Evolutionary conservation across 805 yeast species (phyloP).

Genomic region (Ogataea angusta): DNA sequence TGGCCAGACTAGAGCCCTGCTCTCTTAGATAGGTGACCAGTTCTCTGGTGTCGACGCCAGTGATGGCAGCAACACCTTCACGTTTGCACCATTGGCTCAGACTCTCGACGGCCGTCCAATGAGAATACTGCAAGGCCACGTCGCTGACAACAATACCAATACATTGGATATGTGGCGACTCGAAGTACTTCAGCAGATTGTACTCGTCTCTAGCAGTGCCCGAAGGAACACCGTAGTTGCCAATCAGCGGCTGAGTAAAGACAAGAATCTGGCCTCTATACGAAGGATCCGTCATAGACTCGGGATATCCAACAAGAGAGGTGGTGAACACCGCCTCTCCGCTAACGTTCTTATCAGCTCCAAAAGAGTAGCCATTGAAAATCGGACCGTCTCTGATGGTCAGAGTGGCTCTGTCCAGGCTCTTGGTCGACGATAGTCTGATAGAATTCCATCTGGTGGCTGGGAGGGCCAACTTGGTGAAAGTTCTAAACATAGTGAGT

Average conservation of each 20-base stretch:
- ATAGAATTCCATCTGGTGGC: conserved; percentile 12
- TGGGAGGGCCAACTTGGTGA: conserved; percentile 7
- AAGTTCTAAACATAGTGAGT: conserved; percentile 8
- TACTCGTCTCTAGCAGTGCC: conserved; percentile 75
- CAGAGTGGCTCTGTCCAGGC: conserved; percentile 78
- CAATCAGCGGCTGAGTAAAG: conserved; percentile 95
- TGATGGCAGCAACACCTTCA: conserved; percentile 92
- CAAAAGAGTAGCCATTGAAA: conserved; percentile 90
- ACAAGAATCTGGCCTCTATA: conserved; percentile 96
- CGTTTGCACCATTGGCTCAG: conserved; percentile 94
- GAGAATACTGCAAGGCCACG: conserved; percentile 93
- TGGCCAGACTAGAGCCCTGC: conserved; percentile 91
- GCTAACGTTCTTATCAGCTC: conserved; percentile 86
- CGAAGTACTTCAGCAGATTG: conserved; percentile 85
- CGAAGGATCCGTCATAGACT: conserved; percentile 98
- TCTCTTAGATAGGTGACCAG: conserved; percentile 91
- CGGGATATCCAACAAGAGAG: conserved; percentile 97
- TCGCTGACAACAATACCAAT: conserved; percentile 95
- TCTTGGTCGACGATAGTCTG: conserved; percentile 31
- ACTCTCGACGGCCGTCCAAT: conserved; percentile 98
- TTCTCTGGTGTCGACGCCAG: conserved; percentile 97
- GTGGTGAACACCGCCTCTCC: conserved; percentile 99
- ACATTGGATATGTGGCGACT: conserved; percentile 88
- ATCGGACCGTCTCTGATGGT: conserved; percentile 92
- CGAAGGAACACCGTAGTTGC: conserved; percentile 97